These are phyloP conservation scores for Phytopythium helicoides DNA, from an alignment of 352 stramenopile genomes.

Conservation along the genomic window DNA sequence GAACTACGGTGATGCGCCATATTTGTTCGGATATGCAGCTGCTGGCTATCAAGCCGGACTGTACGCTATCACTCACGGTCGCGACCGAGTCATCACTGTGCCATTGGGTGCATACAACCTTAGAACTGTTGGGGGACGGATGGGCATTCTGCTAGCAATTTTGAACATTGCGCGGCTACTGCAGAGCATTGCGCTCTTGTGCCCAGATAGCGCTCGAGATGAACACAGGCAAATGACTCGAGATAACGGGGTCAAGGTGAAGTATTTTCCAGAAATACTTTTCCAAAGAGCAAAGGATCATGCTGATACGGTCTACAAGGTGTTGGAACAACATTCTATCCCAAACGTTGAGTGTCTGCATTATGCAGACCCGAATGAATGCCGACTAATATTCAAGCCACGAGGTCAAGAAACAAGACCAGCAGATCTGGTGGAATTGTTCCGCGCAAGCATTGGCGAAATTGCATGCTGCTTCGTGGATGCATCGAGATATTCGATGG, in stretches of 20 bases:
- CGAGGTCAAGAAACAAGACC: constrained; percentile 16
- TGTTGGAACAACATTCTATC: constrained; percentile 18
- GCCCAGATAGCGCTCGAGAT: constrained; percentile 20
- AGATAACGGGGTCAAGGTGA: constrained; percentile 14
- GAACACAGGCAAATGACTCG: constrained; percentile 17
- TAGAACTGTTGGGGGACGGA: too few species aligned
- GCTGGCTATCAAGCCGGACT: constrained; percentile 25
- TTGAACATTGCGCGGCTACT: constrained; percentile 25
- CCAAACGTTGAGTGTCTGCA: constrained; percentile 18
- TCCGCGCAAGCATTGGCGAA: constrained; percentile 14
- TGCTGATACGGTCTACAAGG: constrained; percentile 19
- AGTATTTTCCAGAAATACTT: constrained; percentile 11
- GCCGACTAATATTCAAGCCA: constrained; percentile 12
- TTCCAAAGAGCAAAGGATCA: constrained; percentile 11
- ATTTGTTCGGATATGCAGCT: constrained; percentile 34
- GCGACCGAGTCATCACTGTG: too few species aligned
- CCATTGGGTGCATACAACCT: too few species aligned
- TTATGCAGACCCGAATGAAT: constrained; percentile 7
- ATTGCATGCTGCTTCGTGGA: constrained; percentile 21
- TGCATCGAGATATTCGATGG: constrained; percentile 26
- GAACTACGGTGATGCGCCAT: constrained; percentile 27
- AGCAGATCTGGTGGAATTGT: constrained; percentile 12
- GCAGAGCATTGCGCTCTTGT: constrained; percentile 22
- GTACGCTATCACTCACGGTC: constrained; percentile 12
- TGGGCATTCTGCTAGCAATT: constrained; percentile 21